Conservation (phyloP, 2,329 filamentous ascomycete species). For the Cordyceps javanica region DNA sequence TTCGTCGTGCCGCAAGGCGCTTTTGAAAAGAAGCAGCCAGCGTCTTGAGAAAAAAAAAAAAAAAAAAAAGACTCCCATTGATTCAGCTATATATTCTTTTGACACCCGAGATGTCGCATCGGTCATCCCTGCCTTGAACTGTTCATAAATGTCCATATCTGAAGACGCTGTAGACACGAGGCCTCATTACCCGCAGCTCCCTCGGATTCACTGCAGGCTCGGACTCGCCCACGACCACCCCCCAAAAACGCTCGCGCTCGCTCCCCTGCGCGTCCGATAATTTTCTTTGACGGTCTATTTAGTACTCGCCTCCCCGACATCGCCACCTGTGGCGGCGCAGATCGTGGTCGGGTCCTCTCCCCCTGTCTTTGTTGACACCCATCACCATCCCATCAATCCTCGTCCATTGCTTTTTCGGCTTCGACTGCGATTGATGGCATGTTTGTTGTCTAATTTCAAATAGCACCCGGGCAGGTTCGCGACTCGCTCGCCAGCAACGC, state of each 20-base stretch:
- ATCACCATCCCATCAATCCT: background rate
- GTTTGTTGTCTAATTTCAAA: background rate
- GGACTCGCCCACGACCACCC: conserved; percentile 1
- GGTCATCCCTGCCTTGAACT: background rate
- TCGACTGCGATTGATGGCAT: background rate
- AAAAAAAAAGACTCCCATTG: no score
- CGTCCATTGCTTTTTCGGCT: background rate
- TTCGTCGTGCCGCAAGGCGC: background rate
- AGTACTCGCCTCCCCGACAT: no score
- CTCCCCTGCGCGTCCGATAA: background rate
- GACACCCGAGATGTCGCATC: background rate
- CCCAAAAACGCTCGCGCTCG: background rate
- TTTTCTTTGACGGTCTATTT: background rate
- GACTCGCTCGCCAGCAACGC: background rate
- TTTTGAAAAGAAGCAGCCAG: background rate
- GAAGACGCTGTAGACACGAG: background rate
- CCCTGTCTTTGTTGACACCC: background rate
- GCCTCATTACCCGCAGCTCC: background rate
- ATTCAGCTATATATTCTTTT: background rate
- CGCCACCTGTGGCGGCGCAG: background rate
- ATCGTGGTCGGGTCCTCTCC: background rate
- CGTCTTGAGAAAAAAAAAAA: no score
- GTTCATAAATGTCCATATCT: background rate
- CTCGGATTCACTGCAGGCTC: conserved; percentile 1
- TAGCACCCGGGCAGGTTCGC: background rate